Conservation (phyloP, 2,329 filamentous ascomycete genomes). For the Amesomyces nigricolor region DNA sequence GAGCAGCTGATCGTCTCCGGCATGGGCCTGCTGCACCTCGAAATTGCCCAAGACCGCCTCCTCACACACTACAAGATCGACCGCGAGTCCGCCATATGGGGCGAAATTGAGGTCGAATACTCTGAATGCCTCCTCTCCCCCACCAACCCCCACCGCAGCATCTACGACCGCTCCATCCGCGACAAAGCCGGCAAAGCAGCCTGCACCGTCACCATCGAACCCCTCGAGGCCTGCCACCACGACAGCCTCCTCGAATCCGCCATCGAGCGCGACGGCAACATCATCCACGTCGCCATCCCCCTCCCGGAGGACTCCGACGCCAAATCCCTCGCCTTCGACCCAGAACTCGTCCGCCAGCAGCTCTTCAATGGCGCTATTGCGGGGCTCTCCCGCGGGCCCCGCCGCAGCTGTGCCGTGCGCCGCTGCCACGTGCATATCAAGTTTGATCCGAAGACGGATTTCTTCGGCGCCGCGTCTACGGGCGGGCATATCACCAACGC, state of each 20-base stretch:
- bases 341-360: constrained; percentile 48
- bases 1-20: constrained; percentile 90
- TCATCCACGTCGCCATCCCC: constrained; percentile 50
- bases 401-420: constrained; percentile 73
- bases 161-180: constrained; percentile 74
- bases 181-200: constrained; percentile 73
- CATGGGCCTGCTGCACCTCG: constrained; percentile 93
- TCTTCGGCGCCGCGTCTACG: constrained; percentile 64
- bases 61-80: constrained; percentile 84
- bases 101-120: constrained; percentile 91
- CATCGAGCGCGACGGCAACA: constrained; percentile 64
- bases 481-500: constrained; percentile 64
- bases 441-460: constrained; percentile 59
- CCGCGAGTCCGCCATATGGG: constrained; percentile 60
- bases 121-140: constrained; percentile 67
- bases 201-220: constrained; percentile 64
- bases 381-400: constrained; percentile 78
- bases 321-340: constrained; percentile 43
- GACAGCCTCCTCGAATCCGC: constrained; percentile 38
- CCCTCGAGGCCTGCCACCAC: constrained; percentile 42
- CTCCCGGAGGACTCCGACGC: constrained; percentile 43
- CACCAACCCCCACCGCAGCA: constrained; percentile 51
- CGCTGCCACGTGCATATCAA: constrained; percentile 65
- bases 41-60: constrained; percentile 84
- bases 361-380: constrained; percentile 77